These are phyloP conservation scores for Vigna mungo DNA, from an alignment of 306 rosid genomes.

Conservation along the genomic window DNA sequence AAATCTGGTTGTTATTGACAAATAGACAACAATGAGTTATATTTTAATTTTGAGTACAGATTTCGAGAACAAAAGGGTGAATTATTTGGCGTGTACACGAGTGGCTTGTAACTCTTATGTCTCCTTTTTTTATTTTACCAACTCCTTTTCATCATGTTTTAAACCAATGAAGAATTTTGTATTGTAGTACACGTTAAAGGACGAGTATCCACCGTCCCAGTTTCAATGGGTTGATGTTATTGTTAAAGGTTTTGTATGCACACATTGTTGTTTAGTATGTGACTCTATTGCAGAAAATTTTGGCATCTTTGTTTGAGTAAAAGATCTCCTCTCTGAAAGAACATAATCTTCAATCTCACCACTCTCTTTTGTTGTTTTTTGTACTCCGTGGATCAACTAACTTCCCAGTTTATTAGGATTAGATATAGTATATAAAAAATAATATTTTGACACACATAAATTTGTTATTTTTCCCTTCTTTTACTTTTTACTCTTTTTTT, in stretches of 20 bases:
- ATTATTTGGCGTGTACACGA: constrained; percentile 43
- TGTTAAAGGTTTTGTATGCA: neutral
- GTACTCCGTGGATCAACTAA: too few species aligned
- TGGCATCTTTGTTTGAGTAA: too few species aligned
- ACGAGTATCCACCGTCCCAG: constrained; percentile 26
- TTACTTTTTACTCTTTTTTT: too few species aligned
- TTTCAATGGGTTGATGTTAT: neutral
- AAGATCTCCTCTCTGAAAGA: too few species aligned
- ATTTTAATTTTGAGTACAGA: neutral
- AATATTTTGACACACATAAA: too few species aligned
- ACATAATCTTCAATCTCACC: too few species aligned
- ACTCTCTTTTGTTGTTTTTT: too few species aligned
- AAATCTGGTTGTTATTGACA: constrained; percentile 31
- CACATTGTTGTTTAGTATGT: too few species aligned
- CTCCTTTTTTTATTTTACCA: constrained; percentile 18
- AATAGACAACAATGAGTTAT: constrained; percentile 21
- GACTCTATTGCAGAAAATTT: too few species aligned
- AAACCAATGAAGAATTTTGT: neutral
- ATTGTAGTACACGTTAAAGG: neutral
- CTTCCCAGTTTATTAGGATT: too few species aligned
- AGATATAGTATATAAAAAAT: too few species aligned
- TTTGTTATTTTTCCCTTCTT: too few species aligned
- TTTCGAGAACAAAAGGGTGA: constrained; percentile 36
- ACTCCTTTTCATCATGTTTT: neutral
- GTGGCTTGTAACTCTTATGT: constrained; percentile 41